Base-by-base conservation (phyloP, 345 rosid genomes). In the Chamaenerion angustifolium region DNA sequence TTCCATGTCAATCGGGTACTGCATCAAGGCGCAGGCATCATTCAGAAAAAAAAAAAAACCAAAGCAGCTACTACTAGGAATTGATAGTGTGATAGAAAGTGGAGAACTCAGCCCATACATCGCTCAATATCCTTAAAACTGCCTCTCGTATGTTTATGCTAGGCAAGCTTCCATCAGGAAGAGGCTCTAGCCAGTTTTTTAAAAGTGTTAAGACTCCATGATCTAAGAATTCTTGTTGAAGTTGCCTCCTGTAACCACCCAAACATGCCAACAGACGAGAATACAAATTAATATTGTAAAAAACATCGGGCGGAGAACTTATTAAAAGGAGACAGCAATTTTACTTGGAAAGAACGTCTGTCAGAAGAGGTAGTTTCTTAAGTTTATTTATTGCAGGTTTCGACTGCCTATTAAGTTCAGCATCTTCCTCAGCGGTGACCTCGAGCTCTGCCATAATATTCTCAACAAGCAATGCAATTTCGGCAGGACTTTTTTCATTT, bases 171-270 rank as follows among this genome's bases (percentile, higher is more conserved):
- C 95, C 93, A 74, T 92, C 96, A 42, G 98, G 98, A 67, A 87
- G 96, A 25, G 96, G 98, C 64, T 92, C 98, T 44, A 92, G 96
- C 98, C 98, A 87, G 61, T 77, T 84, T 80, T 84, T 92, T 57
- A 84, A 60, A 48, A 92, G 69, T 44, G 88, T 76, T 51, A 92
- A 51, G 42, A 92, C 98, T 52, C 98, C 98, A 64, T 92, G 96
- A 69, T 92, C 98, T 56, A 92, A 65, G 62, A 85, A 87, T 52
- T 90, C 98, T 58, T 81, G 86, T 55, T 90, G 98, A 58, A 90
- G 98, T 68, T 90, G 96, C 76, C 75, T 86, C 88, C 96, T 86
- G 78, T 45, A 68, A n/a, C 57, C 46, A n/a, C 10, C 50, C 8
- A 53, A 50, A 56, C 12, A 25, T 37, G 17, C 25, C 6, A 16